Base-by-base conservation (phyloP, 2,329 filamentous ascomycete genomes). In the Hypoxylon sp. region DNA sequence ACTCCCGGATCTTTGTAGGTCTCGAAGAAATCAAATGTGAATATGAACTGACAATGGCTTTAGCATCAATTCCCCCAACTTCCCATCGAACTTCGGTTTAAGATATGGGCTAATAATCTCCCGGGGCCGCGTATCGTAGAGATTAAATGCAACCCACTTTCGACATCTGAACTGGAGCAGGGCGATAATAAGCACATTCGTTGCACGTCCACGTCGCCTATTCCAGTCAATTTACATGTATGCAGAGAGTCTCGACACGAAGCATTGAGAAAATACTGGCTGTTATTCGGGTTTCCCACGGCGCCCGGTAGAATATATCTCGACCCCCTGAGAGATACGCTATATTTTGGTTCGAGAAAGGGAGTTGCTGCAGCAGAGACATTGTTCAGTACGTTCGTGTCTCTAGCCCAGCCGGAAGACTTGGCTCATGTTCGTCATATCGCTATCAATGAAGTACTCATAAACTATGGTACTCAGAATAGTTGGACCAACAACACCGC, bases 191-290 rank as follows among this genome's bases (percentile, higher is more conserved):
- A 23, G n/a, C 21, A 28, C 9, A 48, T 34, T 6, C 34, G 30
- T 53, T 84, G 81, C 74, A 80, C 77, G 5, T 84, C 83, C 2
- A 68, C 79, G n/a, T 78, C 80, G 3, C 69, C 75, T 2, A 75
- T 83, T 21, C 84, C 84, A 3, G 75, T 75, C 62, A 83, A 81
- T 73, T 80, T 86, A 36, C 82, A 85, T 65, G 79, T 77, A 57
- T 85, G 83, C 73, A 74, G 76, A 63, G 84, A 86, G 73, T 83
- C 84, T 14, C 83, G 84, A 38, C 53, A 64, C 60, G 82, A 85
- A 68, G 80, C 83, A 2, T 68, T 82, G 52, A 80, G 80, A 67
- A 75, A 73, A 23, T 85, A 85, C 67, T 69, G 60, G 11, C 79
- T 76, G 38, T 75, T 76, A 61, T 84, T 86, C 63, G 81, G 82